These are phyloP conservation scores for Vicia sativa DNA, from an alignment of 306 rosid species.

Conservation along the genomic window DNA sequence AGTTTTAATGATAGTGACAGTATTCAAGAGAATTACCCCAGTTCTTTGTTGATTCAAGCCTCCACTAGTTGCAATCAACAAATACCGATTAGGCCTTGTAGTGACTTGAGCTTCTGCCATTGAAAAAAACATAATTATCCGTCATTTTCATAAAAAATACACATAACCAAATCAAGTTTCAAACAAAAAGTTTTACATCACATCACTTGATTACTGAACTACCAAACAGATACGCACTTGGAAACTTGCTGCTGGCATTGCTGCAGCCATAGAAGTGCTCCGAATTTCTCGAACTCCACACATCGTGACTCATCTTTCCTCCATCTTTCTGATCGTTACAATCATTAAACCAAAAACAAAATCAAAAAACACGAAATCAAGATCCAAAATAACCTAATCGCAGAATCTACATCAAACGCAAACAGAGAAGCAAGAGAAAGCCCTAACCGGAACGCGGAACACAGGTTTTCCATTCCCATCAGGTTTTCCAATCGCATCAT, in stretches of 20 bases:
- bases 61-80: constrained; percentile 96
- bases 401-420: constrained; percentile 18
- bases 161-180: constrained; percentile 21
- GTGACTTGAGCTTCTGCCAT: constrained; percentile 66
- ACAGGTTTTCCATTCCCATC: constrained; percentile 44
- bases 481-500: constrained; percentile 46
- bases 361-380: constrained; percentile 25
- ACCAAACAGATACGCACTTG: constrained; percentile 56
- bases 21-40: constrained; percentile 63
- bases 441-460: constrained; percentile 90
- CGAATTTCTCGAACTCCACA: constrained; percentile 78
- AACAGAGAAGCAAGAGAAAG: constrained; percentile 27
- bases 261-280: constrained; percentile 76
- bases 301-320: constrained; percentile 62
- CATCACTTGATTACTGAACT: constrained; percentile 39
- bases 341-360: constrained; percentile 34
- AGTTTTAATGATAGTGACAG: constrained; percentile 14
- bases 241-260: constrained; percentile 78
- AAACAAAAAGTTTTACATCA: constrained; percentile 38
- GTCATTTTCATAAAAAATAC: constrained; percentile 23
- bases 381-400: constrained; percentile 39
- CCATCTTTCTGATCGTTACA: constrained; percentile 50
- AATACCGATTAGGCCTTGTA: constrained; percentile 62
- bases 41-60: constrained; percentile 99
- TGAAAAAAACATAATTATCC: constrained; percentile 9